Percentiles rank a stretch among this genome's conserved stretches.
Conservation (phyloP, 1,284 basidiomycete species). For the Austroboletus niveus region DNA sequence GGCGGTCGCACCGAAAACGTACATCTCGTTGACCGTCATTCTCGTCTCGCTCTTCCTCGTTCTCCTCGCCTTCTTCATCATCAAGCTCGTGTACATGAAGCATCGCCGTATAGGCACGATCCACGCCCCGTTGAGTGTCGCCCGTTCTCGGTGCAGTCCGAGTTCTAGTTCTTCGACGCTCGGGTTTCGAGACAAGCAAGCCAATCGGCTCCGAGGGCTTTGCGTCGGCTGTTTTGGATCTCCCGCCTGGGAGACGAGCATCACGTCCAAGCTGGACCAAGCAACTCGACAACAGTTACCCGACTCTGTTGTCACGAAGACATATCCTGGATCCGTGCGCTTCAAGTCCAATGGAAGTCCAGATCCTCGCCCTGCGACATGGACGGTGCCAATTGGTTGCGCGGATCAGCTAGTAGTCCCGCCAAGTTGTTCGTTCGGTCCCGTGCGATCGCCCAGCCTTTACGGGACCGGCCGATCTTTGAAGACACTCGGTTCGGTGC, state of each 20-base stretch:
- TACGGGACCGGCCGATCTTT: neutral
- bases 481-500: neutral
- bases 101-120: slow-evolving; percentile 27
- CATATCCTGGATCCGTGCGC: slow-evolving; percentile 1
- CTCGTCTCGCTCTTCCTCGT: slow-evolving; percentile 18
- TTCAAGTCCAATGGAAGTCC: neutral
- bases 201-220: slow-evolving; percentile 11
- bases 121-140: slow-evolving; percentile 9
- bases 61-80: slow-evolving; percentile 12
- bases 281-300: neutral
- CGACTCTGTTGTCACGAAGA: slow-evolving; percentile 7
- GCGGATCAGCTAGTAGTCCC: slow-evolving; percentile 1
- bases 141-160: neutral
- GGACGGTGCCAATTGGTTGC: slow-evolving; percentile 8
- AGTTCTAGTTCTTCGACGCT: neutral
- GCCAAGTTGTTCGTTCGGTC: neutral
- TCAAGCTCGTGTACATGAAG: slow-evolving; percentile 30
- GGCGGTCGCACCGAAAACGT: slow-evolving; percentile 3
- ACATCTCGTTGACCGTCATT: slow-evolving; percentile 15
- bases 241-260: slow-evolving; percentile 28
- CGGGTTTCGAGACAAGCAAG: slow-evolving; percentile 7
- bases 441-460: neutral
- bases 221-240: slow-evolving; percentile 32
- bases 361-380: slow-evolving; percentile 7
- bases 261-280: slow-evolving; percentile 13